Evolutionary conservation across 139 green algal genomes (phyloP).

Genomic region (Asterochloris sp.): DNA sequence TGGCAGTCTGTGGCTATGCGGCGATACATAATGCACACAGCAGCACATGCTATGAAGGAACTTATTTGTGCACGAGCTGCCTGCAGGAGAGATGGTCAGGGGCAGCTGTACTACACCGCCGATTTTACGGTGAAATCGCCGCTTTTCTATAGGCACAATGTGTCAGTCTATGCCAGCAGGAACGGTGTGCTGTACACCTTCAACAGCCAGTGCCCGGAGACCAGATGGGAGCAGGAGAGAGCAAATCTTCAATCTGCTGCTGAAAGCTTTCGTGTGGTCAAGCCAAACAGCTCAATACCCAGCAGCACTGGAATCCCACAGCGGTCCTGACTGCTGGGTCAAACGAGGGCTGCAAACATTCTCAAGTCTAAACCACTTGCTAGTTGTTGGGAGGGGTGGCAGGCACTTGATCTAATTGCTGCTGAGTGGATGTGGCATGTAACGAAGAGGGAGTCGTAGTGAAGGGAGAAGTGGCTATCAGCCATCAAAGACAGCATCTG

Average conservation of each 20-base stretch:
- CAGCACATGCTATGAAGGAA: no score
- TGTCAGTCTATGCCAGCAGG: slow-evolving; percentile 61
- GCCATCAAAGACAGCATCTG: no score
- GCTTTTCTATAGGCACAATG: slow-evolving; percentile 77
- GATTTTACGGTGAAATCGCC: slow-evolving; percentile 74
- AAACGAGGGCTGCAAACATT: no score
- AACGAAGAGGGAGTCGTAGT: no score
- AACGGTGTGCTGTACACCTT: slow-evolving; percentile 18
- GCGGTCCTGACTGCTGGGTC: background rate
- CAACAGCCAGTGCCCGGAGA: slow-evolving; percentile 66
- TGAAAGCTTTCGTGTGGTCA: background rate
- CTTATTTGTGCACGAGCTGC: background rate
- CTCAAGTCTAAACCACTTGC: no score
- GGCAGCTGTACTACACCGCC: slow-evolving; percentile 65
- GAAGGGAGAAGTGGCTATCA: no score
- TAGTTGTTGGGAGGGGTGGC: no score
- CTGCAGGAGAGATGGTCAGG: slow-evolving; percentile 23
- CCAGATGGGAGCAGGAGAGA: slow-evolving; percentile 30
- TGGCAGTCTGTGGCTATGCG: background rate
- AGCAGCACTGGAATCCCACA: background rate
- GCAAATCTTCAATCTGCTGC: background rate
- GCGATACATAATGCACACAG: background rate
- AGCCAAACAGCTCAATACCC: no score
- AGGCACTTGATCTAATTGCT: no score
- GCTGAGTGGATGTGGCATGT: no score